phyloP scores from a whole-genome alignment of 208 protist genomes.

The Acanthamoeba culbertsoni region DNA sequence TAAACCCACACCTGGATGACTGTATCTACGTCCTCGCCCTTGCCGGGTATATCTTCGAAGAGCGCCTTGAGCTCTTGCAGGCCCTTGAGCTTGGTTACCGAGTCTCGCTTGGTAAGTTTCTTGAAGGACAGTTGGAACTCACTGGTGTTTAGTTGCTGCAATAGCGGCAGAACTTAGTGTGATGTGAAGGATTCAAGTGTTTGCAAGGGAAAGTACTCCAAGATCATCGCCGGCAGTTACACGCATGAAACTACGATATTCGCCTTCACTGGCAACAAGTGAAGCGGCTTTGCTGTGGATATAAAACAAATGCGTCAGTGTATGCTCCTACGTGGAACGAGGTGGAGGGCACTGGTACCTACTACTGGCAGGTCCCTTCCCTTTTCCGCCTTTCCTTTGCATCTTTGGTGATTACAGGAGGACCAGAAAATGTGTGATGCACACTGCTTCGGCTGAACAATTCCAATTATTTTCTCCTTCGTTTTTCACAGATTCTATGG shows the following conservation, averaged over 20 bases:
- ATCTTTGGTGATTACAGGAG: neutral
- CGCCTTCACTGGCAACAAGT: neutral
- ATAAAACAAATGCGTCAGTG: no score
- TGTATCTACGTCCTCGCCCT: conserved; percentile 27
- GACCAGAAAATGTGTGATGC: no score
- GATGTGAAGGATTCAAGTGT: neutral
- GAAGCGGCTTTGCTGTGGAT: neutral
- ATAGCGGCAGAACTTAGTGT: neutral
- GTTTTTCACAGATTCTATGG: no score
- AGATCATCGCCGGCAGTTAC: neutral
- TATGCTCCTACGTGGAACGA: no score
- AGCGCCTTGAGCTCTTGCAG: conserved; percentile 38
- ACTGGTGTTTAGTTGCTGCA: conserved; percentile 24
- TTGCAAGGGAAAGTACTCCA: neutral
- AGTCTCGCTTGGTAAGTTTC: conserved; percentile 50
- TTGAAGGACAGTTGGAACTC: conserved; percentile 57
- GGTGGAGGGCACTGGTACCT: neutral
- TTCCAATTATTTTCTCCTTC: no score
- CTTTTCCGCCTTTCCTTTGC: conserved; percentile 19
- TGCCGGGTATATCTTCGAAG: conserved; percentile 1
- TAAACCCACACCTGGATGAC: conserved; percentile 41
- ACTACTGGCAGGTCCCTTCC: conserved; percentile 2
- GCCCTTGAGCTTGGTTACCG: conserved; percentile 61
- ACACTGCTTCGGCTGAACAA: no score
- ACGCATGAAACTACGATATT: conserved; percentile 25